These are phyloP conservation scores for Gracilaria domingensis DNA, from an alignment of 23 red algal species.

Conservation along the genomic window DNA sequence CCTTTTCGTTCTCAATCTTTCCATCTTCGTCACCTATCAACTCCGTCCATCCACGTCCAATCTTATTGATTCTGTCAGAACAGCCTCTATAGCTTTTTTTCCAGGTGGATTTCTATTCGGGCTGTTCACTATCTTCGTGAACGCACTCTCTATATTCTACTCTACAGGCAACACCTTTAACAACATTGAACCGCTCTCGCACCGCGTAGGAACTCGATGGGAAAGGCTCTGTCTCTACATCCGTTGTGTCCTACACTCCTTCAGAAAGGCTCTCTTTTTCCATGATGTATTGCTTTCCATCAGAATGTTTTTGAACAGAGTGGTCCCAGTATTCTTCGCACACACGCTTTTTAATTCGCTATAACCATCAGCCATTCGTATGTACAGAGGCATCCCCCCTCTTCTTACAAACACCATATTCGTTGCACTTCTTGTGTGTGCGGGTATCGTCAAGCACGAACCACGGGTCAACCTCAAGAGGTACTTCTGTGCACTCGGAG, in stretches of 20 bases:
- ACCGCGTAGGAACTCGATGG: background rate
- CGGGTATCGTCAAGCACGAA: background rate
- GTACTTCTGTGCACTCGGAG: background rate
- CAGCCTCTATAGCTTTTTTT: background rate
- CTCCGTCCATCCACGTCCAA: background rate
- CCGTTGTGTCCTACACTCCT: background rate
- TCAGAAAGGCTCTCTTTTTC: background rate
- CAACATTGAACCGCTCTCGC: background rate
- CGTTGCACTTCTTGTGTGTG: background rate
- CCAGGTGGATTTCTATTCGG: background rate
- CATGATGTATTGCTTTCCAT: background rate
- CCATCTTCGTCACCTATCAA: background rate
- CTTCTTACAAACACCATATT: background rate
- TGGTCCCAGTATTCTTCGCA: background rate
- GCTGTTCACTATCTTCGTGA: background rate
- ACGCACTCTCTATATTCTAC: background rate
- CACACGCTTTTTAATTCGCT: background rate
- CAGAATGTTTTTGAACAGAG: background rate
- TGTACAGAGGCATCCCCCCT: background rate
- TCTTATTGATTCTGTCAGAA: background rate
- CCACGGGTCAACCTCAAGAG: background rate
- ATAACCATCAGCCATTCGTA: background rate
- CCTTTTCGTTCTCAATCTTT: background rate
- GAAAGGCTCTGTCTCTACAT: background rate
- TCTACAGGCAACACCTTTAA: background rate